Conservation (phyloP, 345 rosid genomes). For the Cardamine resedifolia region DNA sequence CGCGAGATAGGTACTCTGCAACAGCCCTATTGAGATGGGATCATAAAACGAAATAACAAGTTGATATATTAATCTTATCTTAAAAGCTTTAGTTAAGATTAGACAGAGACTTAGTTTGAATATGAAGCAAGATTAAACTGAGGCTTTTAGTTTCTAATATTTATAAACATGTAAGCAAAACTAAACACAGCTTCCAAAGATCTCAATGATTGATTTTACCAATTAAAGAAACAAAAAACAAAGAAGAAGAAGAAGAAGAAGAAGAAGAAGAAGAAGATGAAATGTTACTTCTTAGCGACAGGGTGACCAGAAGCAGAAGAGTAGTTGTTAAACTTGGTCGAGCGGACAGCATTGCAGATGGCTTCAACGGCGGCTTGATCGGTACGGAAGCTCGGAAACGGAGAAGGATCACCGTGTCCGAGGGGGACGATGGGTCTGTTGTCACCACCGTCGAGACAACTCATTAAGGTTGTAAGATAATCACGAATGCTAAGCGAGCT, state of each 20-base stretch:
- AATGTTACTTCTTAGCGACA: conserved; percentile 30
- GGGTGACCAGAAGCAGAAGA: conserved; percentile 22
- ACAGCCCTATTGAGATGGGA: conserved; percentile 41
- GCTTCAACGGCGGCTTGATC: conserved; percentile 32
- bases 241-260: too few relatives aligned
- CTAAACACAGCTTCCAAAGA: background rate
- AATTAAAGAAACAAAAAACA: background rate
- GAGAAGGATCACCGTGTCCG: conserved; percentile 39
- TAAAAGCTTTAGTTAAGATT: background rate
- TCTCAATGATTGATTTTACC: background rate
- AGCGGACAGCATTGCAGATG: conserved; percentile 28
- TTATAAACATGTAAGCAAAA: background rate
- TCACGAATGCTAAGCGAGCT: background rate
- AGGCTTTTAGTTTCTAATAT: too few relatives aligned
- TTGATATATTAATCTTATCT: background rate
- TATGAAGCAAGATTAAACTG: background rate
- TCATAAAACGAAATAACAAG: background rate
- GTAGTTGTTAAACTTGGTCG: conserved; percentile 30
- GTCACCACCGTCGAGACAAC: background rate
- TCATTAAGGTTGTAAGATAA: background rate
- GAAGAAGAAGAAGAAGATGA: background rate
- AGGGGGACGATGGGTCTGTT: conserved; percentile 16
- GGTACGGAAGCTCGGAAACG: conserved; percentile 28
- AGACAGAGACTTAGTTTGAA: background rate
- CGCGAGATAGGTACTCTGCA: conserved; percentile 55